Percentiles rank a stretch among this genome's conserved stretches.
Conservation (phyloP, 2,329 filamentous ascomycete species). For the Pseudocercospora eumusae region DNA sequence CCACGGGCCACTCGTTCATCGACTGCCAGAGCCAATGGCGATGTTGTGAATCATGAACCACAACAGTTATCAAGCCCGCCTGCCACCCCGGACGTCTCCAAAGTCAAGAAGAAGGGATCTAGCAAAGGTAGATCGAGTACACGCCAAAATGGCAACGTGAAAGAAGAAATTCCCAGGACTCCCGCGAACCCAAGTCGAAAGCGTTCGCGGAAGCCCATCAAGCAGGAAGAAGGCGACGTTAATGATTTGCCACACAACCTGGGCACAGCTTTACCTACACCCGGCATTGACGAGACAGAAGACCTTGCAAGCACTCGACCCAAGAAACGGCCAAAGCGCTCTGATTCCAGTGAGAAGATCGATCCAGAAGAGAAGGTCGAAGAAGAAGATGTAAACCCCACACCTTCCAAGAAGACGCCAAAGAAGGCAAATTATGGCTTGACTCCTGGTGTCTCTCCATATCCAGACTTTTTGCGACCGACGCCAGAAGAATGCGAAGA, state of each 20-base stretch:
- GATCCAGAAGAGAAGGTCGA: conserved; percentile 17
- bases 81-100: conserved; percentile 40
- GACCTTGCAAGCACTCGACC: conserved; percentile 28
- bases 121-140: conserved; percentile 13
- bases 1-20: conserved; percentile 33
- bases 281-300: conserved; percentile 31
- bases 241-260: conserved; percentile 60
- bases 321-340: conserved; percentile 33
- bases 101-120: conserved; percentile 33
- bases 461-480: conserved; percentile 65
- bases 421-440: conserved; percentile 51
- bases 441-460: conserved; percentile 60
- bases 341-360: conserved; percentile 17
- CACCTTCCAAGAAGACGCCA: conserved; percentile 39
- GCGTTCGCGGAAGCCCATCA: conserved; percentile 40
- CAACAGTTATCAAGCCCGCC: conserved; percentile 49
- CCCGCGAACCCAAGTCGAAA: conserved; percentile 39
- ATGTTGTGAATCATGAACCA: conserved; percentile 26
- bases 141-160: neutral
- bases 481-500: conserved; percentile 69
- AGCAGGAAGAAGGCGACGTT: conserved; percentile 43
- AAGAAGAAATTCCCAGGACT: conserved; percentile 14
- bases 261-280: conserved; percentile 43
- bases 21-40: conserved; percentile 21
- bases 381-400: conserved; percentile 9